Evolutionary conservation across 371 early-diverging fungal genomes (phyloP), one percentile per base, ranked within the genome.

Genomic region (Mortierella sp.): DNA sequence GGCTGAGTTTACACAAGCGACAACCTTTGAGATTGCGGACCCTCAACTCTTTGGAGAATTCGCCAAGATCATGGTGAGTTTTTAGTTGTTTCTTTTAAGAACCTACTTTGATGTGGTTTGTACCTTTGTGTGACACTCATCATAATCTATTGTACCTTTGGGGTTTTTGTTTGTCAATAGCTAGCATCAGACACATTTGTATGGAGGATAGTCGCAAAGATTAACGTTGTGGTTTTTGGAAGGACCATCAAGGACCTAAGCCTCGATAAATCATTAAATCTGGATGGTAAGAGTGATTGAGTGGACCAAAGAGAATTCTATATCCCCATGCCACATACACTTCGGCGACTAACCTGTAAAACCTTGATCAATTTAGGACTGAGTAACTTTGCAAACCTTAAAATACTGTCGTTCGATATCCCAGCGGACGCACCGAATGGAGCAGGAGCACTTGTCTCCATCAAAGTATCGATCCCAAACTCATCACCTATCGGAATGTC

Each of bases 51-150:
- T 77, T 72, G 72, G 68, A 42, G 72, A 72, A 23, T 77, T 77
- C 59, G 78, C 78, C 26, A 77, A 77, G 63, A 68, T 65, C 59
- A 77, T 77, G 78, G 78, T 76, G 47, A 43, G 64, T 22, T 19
- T 34, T 28, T 57, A 17, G 5, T 19, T 6, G 7, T 19, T 57
- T 34, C 31, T 42, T n/a, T 40, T n/a, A 13, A 0, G 32, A 12
- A 13, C 34, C n/a, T 19, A n/a, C n/a, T n/a, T n/a, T n/a, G n/a
- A n/a, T 32, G 19, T 42, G 23, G 58, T n/a, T 32, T 23, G 10
- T 66, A 6, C n/a, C 29, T 29, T 29, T 26, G 3, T 23, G 26
- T 28, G 53, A 28, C 19, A 19, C 47, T 37, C 40, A 37, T 37
- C 22, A 31, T 34, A 28, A 8, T 31, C 26, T 32, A 22, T 54